Evolutionary conservation across 2,329 filamentous ascomycete genomes (phyloP), one percentile per base, ranked within the genome.

Genomic region (Colletotrichum graminicola): DNA sequence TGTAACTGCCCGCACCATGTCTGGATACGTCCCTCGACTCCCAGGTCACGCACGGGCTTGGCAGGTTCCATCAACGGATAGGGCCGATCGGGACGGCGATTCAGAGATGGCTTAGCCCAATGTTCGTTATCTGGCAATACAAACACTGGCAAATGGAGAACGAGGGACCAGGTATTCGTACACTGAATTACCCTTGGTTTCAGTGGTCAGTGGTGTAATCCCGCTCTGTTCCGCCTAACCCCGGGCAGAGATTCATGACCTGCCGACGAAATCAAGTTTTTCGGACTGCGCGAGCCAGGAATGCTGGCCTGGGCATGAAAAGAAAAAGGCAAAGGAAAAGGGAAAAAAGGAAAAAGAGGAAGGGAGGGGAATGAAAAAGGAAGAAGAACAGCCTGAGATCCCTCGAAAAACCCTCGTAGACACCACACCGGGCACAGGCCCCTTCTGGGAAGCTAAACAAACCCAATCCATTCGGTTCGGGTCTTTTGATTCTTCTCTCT

Each of bases 61-160:
- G 61, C 18, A 26, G 39, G 47, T 43, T 43, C 41, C 52, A 60
- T 60, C 34, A 60, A 39, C 32, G 23, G 43, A 39, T 29, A 47
- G 55, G 45, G 64, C 64, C 62, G 64, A 45, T 51, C 64, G 56
- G 56, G 43, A 62, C 55, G 64, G 52, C 56, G 26, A 21, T 51
- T 61, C 34, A 29, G 59, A 36, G 51, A n/a, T 47, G 55, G 64
- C n/a, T 47, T 61, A 66, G 56, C 32, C 36, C 32, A 29, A 43
- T 26, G 21, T 49, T 39, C 29, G 23, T n/a, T 23, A 18, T 26
- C 26, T 5, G 29, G 29, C 29, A 29, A 29, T 29, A 39, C 36
- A 10, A 39, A 39, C 12, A 32, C 12, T 43, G 23, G 39, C 56
- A 47, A n/a, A 47, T 29, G 14, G 49, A 29, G 14, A 29, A 14